Base-by-base conservation (phyloP, 495 filamentous ascomycete species). In the Xylaria acuta region DNA sequence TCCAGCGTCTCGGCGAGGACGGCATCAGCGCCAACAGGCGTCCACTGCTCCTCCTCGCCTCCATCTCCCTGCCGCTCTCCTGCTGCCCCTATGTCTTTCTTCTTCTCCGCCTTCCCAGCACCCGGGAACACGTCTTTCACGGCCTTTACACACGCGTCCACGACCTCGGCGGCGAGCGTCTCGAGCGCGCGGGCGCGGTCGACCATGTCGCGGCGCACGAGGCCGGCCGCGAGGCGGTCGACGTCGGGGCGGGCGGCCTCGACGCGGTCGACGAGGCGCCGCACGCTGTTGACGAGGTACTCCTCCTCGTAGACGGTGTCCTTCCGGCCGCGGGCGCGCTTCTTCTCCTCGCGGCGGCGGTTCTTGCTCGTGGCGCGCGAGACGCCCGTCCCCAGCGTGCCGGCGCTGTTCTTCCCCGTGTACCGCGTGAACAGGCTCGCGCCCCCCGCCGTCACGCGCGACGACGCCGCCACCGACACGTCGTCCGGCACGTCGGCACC, bases 241-340 rank as follows among this genome's bases (percentile, higher is more conserved):
- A 92, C 88, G 74, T 98, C 96, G 0, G 84, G 82, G 22, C 88
- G 84, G 1, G 91, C 84, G 11, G 82, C 82, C 77, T 94, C 94
- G n/a, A 97, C 88, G 25, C 95, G 86, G 77, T 97, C 94, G 30
- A 97, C 88, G 49, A 98, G 84, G 45, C 96, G 84, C n/a, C 91
- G 86, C 43, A 97, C 90, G 73, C 90, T 93, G 76, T 93, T 95
- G 56, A 97, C 90, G 14, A 99, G 86, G 79, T 99, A 98, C 81
- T 98, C 96, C 79, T 98, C 96, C 77, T 99, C 96, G 78, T 98
- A 99, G 5, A 99, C 92, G 53, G 91, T 97, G 20, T 96, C 96
- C 85, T 98, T 97, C 80, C 97, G 93, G 18, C 96, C 96, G 34
- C 93, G 87, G 0, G 96, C 96, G 8, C 94, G 88, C 88, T 99